These are phyloP conservation scores for Gillenia trifoliata DNA, from an alignment of 306 rosid species.

Conservation along the genomic window DNA sequence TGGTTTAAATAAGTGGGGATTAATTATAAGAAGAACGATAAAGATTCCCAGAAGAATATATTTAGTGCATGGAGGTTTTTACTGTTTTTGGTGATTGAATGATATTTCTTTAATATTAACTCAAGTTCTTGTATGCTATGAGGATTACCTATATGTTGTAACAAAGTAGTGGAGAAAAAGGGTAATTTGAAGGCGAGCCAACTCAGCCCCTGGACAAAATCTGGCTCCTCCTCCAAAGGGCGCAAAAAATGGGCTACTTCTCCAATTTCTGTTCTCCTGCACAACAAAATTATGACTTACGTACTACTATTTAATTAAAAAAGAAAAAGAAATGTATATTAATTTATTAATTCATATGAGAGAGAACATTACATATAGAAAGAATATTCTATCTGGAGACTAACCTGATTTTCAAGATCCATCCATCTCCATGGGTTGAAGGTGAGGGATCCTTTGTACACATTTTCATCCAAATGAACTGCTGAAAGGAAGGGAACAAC, in stretches of 20 bases:
- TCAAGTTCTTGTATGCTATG: neutral
- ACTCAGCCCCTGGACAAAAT: conserved; percentile 91
- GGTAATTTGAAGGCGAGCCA: conserved; percentile 90
- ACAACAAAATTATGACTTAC: neutral
- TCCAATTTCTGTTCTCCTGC: conserved; percentile 80
- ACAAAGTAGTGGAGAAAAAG: conserved; percentile 74
- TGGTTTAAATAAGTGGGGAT: neutral
- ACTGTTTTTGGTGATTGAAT: neutral
- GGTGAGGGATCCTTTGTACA: conserved; percentile 51
- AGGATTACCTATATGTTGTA: conserved; percentile 50
- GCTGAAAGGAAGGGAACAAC: conserved; percentile 97
- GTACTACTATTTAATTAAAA: neutral
- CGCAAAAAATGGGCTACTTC: conserved; percentile 68
- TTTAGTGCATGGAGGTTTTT: neutral
- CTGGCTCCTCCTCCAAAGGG: conserved; percentile 97
- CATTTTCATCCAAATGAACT: conserved; percentile 82
- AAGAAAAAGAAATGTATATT: neutral
- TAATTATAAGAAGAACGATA: neutral
- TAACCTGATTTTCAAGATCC: conserved; percentile 71
- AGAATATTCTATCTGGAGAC: neutral
- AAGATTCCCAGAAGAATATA: neutral
- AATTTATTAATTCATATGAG: no score
- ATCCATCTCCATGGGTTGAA: conserved; percentile 99
- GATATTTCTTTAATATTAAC: neutral
- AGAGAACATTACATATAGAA: no score